Evolutionary conservation across 371 early-diverging fungal species (phyloP).

Genomic region (Conidiobolus incongruus): DNA sequence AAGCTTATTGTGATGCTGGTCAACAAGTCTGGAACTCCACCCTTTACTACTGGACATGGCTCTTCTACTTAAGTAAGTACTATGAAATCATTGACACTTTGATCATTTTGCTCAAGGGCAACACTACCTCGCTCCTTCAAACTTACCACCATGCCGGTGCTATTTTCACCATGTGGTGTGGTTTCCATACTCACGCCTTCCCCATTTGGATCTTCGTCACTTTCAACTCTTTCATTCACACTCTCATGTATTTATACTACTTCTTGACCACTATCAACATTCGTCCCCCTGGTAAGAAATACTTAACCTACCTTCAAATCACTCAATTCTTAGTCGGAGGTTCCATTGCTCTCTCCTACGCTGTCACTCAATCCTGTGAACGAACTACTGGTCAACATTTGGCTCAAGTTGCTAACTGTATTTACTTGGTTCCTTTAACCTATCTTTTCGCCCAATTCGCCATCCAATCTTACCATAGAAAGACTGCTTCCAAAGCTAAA

Average conservation of each 20-base stretch:
- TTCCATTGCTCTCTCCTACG: constrained; percentile 35
- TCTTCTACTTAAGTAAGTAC: constrained; percentile 71
- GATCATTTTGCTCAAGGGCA: constrained; percentile 57
- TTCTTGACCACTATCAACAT: constrained; percentile 49
- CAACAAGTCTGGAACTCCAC: neutral
- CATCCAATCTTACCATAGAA: constrained; percentile 24
- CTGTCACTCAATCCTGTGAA: constrained; percentile 41
- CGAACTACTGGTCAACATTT: constrained; percentile 27
- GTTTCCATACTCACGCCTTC: constrained; percentile 43
- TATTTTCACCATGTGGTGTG: constrained; percentile 52
- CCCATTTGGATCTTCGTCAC: constrained; percentile 72
- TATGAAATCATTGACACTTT: constrained; percentile 73
- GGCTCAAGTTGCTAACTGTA: constrained; percentile 42
- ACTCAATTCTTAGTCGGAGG: constrained; percentile 69
- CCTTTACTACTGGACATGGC: constrained; percentile 4
- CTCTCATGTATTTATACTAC: constrained; percentile 80
- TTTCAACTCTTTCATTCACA: constrained; percentile 75
- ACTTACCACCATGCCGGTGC: constrained; percentile 80
- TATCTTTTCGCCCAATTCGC: constrained; percentile 60
- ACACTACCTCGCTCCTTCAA: constrained; percentile 40
- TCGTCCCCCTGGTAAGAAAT: constrained; percentile 60
- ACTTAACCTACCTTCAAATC: constrained; percentile 68
- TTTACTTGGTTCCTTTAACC: constrained; percentile 56
- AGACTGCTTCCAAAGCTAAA: no score
- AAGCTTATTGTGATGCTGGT: neutral